A percentile compares a stretch with the other conserved stretches of the same genome.
phyloP scores from a whole-genome alignment of 2,329 filamentous ascomycete species.

The Alternaria longipes region DNA sequence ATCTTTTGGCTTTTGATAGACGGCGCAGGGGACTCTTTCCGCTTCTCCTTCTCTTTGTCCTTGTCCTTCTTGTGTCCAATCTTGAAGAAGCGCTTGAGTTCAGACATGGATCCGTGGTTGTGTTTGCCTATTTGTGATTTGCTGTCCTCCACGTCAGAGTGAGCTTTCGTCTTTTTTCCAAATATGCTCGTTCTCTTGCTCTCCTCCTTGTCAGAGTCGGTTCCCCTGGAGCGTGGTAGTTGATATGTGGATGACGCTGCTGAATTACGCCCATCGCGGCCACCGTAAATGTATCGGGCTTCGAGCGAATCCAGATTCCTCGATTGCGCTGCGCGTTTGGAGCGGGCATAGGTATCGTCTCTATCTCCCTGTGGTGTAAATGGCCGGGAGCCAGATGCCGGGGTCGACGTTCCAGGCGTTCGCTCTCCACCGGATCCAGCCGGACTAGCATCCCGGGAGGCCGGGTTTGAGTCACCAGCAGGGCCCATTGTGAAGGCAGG shows the following conservation, averaged over 20 bases:
- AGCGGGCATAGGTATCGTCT: slow-evolving; percentile 88
- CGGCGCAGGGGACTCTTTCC: slow-evolving; percentile 69
- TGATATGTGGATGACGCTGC: slow-evolving; percentile 44
- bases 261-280: slow-evolving; percentile 70
- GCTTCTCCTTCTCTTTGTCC: slow-evolving; percentile 59
- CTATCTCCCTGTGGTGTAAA: slow-evolving; percentile 81
- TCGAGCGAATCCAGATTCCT: slow-evolving; percentile 75
- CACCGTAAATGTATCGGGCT: slow-evolving; percentile 82
- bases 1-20: slow-evolving; percentile 63
- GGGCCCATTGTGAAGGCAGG: slow-evolving; percentile 67
- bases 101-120: slow-evolving; percentile 82
- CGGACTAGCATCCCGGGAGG: slow-evolving; percentile 69
- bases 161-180: slow-evolving; percentile 59
- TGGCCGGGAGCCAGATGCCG: slow-evolving; percentile 72
- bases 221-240: slow-evolving; percentile 58
- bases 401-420: slow-evolving; percentile 61
- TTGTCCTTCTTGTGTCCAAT: slow-evolving; percentile 69
- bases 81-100: slow-evolving; percentile 96
- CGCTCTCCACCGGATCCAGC: slow-evolving; percentile 63
- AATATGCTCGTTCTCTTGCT: slow-evolving; percentile 66
- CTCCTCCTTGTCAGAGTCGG: slow-evolving; percentile 49
- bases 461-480: slow-evolving; percentile 62
- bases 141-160: slow-evolving; percentile 51
- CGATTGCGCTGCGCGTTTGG: slow-evolving; percentile 75
- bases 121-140: slow-evolving; percentile 52